These are phyloP conservation scores for Corymbia citriodora DNA, from an alignment of 441 rosid species.

Conservation along the genomic window DNA sequence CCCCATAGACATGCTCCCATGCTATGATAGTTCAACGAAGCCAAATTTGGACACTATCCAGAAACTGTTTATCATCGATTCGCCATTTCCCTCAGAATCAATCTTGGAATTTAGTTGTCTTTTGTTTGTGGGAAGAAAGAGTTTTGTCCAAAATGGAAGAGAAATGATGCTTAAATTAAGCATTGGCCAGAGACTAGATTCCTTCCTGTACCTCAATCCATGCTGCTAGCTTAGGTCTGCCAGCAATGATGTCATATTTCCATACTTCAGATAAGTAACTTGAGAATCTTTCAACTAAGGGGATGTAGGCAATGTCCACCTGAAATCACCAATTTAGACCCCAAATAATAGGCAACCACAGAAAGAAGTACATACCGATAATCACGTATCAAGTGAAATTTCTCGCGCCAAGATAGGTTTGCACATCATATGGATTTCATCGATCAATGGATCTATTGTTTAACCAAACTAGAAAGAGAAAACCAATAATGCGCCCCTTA, in stretches of 20 bases:
- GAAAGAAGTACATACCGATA: neutral
- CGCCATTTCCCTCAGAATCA: neutral
- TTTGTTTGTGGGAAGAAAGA: neutral
- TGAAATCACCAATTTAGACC: neutral
- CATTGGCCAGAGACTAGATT: neutral
- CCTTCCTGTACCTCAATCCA: neutral
- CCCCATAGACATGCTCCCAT: neutral
- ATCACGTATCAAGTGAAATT: neutral
- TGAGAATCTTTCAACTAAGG: neutral
- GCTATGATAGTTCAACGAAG: neutral
- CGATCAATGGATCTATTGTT: neutral
- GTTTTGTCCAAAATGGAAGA: neutral
- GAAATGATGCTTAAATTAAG: neutral
- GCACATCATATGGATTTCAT: neutral
- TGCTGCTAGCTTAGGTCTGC: neutral
- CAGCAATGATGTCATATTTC: neutral
- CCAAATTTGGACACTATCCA: neutral
- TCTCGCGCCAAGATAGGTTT: neutral
- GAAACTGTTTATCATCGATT: neutral
- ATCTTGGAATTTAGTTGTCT: neutral
- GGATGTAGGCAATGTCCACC: constrained; percentile 5
- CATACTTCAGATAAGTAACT: neutral
- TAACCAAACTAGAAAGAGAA: neutral
- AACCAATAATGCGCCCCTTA: neutral
- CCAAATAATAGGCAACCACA: neutral